Evolutionary conservation across 805 yeast genomes (phyloP).

Genomic region (Wickerhamomyces alni): DNA sequence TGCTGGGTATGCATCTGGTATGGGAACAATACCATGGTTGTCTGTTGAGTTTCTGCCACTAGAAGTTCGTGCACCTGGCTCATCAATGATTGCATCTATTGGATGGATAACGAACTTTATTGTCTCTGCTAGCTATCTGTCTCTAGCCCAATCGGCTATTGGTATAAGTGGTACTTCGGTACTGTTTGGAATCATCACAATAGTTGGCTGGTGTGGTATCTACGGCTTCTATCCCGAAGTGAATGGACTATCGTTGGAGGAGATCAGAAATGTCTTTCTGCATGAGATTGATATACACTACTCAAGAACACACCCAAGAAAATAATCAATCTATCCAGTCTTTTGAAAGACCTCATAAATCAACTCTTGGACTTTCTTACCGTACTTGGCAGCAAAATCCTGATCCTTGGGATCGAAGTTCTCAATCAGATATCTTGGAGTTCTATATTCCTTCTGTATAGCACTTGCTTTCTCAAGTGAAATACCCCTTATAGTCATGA

Average conservation of each 20-base stretch:
- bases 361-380: conserved; percentile 23
- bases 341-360: conserved; percentile 13
- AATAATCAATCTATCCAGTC: background rate
- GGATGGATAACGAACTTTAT: conserved; percentile 36
- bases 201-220: conserved; percentile 33
- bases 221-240: conserved; percentile 38
- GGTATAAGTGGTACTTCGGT: conserved; percentile 26
- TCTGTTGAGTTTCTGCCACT: conserved; percentile 39
- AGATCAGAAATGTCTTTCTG: conserved; percentile 33
- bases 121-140: conserved; percentile 30
- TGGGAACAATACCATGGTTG: conserved; percentile 41
- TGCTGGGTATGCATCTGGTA: conserved; percentile 36
- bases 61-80: conserved; percentile 36
- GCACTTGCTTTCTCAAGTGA: conserved; percentile 79
- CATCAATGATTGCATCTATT: conserved; percentile 35
- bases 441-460: conserved; percentile 64
- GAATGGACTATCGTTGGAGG: conserved; percentile 37
- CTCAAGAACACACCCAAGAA: background rate
- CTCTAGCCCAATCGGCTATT: conserved; percentile 26
- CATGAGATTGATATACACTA: conserved; percentile 34
- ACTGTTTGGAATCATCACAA: conserved; percentile 27
- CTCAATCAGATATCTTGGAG: conserved; percentile 57
- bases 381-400: conserved; percentile 20
- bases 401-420: conserved; percentile 31
- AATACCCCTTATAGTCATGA: conserved; percentile 76